phyloP scores from a whole-genome alignment of 768 basidiomycete species.

The Boletus insuetus region DNA sequence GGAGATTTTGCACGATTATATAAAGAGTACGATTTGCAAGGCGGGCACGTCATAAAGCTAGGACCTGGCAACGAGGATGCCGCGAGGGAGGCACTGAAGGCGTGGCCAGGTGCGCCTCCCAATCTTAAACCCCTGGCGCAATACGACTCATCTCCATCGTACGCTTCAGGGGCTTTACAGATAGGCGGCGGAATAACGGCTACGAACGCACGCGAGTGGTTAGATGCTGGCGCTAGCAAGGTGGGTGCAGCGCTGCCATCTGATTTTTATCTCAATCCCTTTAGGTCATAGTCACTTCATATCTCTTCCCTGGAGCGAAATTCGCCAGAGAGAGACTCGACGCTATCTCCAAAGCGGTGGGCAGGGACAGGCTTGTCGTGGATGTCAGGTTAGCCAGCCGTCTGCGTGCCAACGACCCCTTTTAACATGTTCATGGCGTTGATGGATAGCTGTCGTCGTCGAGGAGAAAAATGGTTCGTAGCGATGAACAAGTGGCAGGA shows the following conservation, averaged over 20 bases:
- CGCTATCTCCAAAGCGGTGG: constrained; percentile 58
- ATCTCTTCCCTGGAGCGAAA: constrained; percentile 80
- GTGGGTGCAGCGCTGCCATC: constrained; percentile 36
- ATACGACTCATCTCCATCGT: constrained; percentile 2
- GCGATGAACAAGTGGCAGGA: constrained; percentile 99
- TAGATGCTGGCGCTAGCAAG: constrained; percentile 88
- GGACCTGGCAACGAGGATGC: constrained; percentile 87
- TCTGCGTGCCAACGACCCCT: neutral
- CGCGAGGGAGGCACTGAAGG: constrained; percentile 75
- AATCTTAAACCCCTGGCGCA: constrained; percentile 1
- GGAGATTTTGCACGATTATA: constrained; percentile 82
- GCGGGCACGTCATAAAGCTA: constrained; percentile 96
- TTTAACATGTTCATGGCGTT: neutral
- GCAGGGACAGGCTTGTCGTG: constrained; percentile 86
- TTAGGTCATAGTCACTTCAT: constrained; percentile 97
- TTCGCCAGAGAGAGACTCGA: constrained; percentile 76
- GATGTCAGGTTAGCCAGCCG: constrained; percentile 75
- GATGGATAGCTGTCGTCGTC: constrained; percentile 69
- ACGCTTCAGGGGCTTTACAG: constrained; percentile 66
- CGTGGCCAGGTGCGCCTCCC: constrained; percentile 69
- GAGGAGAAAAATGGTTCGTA: constrained; percentile 80
- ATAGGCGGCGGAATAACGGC: constrained; percentile 91
- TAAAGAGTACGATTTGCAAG: constrained; percentile 59
- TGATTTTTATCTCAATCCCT: constrained; percentile 6
- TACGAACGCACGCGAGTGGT: constrained; percentile 78